A percentile compares a stretch with the other conserved stretches of the same genome.
phyloP scores from a whole-genome alignment of 805 yeast species.

The Candida krabiensis region DNA sequence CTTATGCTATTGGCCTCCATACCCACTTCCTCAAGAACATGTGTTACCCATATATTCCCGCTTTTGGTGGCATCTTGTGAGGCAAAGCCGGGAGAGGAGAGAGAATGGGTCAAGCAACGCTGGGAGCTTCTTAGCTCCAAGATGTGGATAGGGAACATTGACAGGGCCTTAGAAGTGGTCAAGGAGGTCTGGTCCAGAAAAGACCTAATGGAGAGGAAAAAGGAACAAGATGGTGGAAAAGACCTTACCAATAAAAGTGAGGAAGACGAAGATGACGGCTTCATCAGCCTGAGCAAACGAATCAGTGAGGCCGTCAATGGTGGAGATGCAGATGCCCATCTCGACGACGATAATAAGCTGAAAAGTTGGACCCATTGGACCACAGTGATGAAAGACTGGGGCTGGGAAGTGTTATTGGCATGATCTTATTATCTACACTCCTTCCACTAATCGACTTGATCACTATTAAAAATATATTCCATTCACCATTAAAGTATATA shows the following conservation, averaged over 20 bases:
- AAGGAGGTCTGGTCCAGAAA: slow-evolving; percentile 71
- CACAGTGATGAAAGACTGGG: slow-evolving; percentile 71
- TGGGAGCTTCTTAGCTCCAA: slow-evolving; percentile 55
- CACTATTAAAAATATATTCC: too few species aligned
- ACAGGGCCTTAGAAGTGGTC: slow-evolving; percentile 64
- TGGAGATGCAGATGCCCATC: slow-evolving; percentile 37
- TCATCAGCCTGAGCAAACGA: slow-evolving; percentile 25
- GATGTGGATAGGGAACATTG: slow-evolving; percentile 68
- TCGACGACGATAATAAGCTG: slow-evolving; percentile 38
- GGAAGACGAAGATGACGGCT: slow-evolving; percentile 20
- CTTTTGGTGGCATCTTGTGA: slow-evolving; percentile 66
- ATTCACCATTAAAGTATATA: too few species aligned
- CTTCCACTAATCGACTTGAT: too few species aligned
- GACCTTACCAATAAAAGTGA: background rate
- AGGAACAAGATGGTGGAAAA: slow-evolving; percentile 13
- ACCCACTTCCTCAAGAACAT: slow-evolving; percentile 56
- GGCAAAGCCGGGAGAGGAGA: slow-evolving; percentile 54
- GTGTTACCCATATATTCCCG: slow-evolving; percentile 64
- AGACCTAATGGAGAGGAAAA: slow-evolving; percentile 41
- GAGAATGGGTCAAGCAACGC: slow-evolving; percentile 59
- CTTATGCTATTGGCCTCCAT: slow-evolving; percentile 61
- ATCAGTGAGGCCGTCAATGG: slow-evolving; percentile 39
- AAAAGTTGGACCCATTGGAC: slow-evolving; percentile 64
- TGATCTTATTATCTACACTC: too few species aligned
- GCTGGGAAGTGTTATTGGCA: slow-evolving; percentile 69